A percentile compares a stretch with the other conserved stretches of the same genome.
Evolutionary conservation across 108 stramenopile species (phyloP).

Genomic region (Conticribra weissflogii): DNA sequence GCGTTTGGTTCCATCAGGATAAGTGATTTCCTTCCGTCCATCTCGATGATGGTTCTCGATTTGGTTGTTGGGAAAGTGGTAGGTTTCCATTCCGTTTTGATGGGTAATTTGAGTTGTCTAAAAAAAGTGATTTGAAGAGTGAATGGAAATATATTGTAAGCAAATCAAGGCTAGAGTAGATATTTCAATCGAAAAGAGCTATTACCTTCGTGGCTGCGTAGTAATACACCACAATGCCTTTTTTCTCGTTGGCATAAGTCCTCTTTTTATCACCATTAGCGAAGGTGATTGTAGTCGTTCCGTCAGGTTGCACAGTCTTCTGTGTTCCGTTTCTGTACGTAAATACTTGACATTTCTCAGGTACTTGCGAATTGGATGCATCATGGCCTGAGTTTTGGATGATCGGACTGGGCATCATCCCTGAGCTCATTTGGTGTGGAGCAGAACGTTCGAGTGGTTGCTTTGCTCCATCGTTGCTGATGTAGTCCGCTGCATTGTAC

Average conservation of each 20-base stretch:
- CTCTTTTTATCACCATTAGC: conserved; percentile 75
- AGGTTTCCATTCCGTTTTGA: conserved; percentile 54
- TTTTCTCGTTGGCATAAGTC: conserved; percentile 52
- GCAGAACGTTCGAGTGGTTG: too few relatives aligned
- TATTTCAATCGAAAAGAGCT: neutral
- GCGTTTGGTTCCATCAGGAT: conserved; percentile 58
- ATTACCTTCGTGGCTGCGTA: conserved; percentile 66
- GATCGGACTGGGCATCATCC: too few relatives aligned
- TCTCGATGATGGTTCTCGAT: conserved; percentile 49
- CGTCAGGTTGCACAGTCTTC: conserved; percentile 61
- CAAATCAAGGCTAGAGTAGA: neutral
- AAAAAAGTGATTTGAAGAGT: neutral
- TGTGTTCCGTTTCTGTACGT: conserved; percentile 62
- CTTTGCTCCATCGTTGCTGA: neutral
- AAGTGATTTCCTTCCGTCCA: conserved; percentile 52
- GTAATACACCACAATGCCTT: conserved; percentile 66
- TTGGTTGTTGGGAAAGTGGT: conserved; percentile 58
- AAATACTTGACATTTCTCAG: conserved; percentile 25
- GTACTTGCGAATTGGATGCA: neutral
- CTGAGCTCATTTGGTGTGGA: too few relatives aligned
- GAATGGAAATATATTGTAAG: neutral
- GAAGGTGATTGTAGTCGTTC: conserved; percentile 62
- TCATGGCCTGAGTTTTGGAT: conserved; percentile 7
- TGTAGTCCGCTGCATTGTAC: conserved; percentile 52
- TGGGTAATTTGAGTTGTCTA: conserved; percentile 59